Conservation (phyloP, 1,139 yeast genomes). For the Taphrina populina region DNA sequence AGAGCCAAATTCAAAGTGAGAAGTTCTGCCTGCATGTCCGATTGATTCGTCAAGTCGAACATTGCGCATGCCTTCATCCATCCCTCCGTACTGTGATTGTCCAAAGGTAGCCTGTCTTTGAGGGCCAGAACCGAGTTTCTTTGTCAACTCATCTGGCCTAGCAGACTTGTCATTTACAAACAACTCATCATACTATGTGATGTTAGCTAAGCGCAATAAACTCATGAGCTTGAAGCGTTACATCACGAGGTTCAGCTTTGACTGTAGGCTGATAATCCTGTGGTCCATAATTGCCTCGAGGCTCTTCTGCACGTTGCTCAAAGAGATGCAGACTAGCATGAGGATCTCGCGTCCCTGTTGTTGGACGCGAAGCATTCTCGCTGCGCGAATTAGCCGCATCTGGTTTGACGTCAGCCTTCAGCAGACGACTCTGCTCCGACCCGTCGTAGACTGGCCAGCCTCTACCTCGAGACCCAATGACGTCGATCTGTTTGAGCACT, state of each 20-base stretch:
- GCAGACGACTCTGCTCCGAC: slow-evolving; percentile 38
- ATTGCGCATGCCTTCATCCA: slow-evolving; percentile 6
- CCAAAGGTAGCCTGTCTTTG: slow-evolving; percentile 12
- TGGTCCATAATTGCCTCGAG: slow-evolving; percentile 10
- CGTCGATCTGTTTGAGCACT: slow-evolving; percentile 42
- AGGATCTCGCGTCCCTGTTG: slow-evolving; percentile 11
- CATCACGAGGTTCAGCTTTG: slow-evolving; percentile 17
- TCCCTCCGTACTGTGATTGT: background rate
- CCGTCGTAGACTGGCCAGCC: slow-evolving; percentile 44
- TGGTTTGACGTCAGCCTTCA: slow-evolving; percentile 5
- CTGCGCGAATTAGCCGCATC: background rate
- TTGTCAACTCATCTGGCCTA: slow-evolving; percentile 14
- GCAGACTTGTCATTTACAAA: slow-evolving; percentile 15
- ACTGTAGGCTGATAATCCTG: slow-evolving; percentile 11
- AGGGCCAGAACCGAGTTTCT: slow-evolving; percentile 9
- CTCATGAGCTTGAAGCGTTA: background rate
- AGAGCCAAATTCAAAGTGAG: slow-evolving; percentile 19
- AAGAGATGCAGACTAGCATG: slow-evolving; percentile 7
- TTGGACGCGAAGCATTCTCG: slow-evolving; percentile 1
- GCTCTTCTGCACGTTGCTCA: slow-evolving; percentile 11
- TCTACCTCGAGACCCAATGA: slow-evolving; percentile 43
- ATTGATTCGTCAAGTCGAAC: slow-evolving; percentile 9
- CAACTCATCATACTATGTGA: slow-evolving; percentile 9
- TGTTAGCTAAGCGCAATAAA: background rate
- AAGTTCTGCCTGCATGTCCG: slow-evolving; percentile 24